A percentile compares a stretch with the other conserved stretches of the same genome.
Conservation (phyloP, 495 filamentous ascomycete genomes). For the Oidiodendron maius region DNA sequence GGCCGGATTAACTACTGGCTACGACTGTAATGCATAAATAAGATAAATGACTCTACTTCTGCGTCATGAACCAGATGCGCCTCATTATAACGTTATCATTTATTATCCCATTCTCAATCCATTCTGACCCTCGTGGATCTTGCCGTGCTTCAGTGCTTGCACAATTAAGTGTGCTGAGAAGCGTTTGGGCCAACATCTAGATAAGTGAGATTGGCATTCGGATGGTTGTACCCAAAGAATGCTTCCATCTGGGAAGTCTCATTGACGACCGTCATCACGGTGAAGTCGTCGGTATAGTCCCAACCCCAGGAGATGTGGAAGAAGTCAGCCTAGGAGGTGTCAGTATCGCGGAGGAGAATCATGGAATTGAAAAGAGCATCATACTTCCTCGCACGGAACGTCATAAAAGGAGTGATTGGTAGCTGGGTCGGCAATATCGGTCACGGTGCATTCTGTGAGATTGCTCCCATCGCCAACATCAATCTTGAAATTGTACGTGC, state of each 20-base stretch:
- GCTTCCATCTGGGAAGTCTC: background rate
- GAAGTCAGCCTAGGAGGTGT: slow-evolving; percentile 1
- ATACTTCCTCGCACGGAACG: slow-evolving; percentile 1
- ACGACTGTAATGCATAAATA: too few species aligned
- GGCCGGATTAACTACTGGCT: too few species aligned
- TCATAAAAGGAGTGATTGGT: slow-evolving; percentile 5
- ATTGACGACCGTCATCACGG: slow-evolving; percentile 14
- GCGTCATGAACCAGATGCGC: too few species aligned
- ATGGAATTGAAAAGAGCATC: background rate
- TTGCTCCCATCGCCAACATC: background rate
- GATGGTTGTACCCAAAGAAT: slow-evolving; percentile 13
- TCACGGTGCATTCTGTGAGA: background rate
- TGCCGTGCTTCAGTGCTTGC: background rate
- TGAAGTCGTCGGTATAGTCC: slow-evolving; percentile 11
- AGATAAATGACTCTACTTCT: too few species aligned
- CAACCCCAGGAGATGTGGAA: slow-evolving; percentile 18
- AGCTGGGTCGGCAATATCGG: background rate
- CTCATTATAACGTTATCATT: too few species aligned
- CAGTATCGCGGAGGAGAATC: too few species aligned
- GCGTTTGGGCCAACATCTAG: slow-evolving; percentile 9
- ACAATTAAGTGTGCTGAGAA: slow-evolving; percentile 1
- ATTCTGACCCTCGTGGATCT: too few species aligned
- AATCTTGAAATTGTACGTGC: slow-evolving; percentile 8
- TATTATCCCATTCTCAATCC: too few species aligned
- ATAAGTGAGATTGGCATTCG: slow-evolving; percentile 8